Evolutionary conservation across 768 basidiomycete genomes (phyloP), one percentile per base, ranked within the genome.

Genomic region (Fomitopsis pulvina): DNA sequence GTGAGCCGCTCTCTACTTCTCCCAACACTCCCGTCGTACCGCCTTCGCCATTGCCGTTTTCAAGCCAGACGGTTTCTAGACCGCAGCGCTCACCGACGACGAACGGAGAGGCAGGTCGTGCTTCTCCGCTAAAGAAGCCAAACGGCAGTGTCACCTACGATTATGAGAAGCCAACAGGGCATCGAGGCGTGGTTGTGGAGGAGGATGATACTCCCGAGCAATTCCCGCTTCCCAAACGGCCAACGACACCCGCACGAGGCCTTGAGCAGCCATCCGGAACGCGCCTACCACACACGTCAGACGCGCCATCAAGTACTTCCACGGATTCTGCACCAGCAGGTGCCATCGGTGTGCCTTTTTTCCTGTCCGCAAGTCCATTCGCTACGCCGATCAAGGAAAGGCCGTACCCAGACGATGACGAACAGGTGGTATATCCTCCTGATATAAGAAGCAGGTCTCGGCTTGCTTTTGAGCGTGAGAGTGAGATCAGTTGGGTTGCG

Each of bases 401-500:
- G 38, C 65, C 72, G 30, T 64, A 75, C 43, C 74, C 80, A 21
- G 85, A 86, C 16, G 85, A 75, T 5, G 78, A 89, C 20, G 86
- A 83, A 52, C 85, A 88, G 50, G 74, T 81, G 57, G 80, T 87
- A 24, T 54, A 55, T 28, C 63, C 61, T 42, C 60, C 60, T n/a
- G 57, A 65, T 24, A 25, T 60, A 29, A 47, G 59, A 27, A 58
- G 57, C 27, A 57, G 60, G 9, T 54, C 61, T 2, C 54, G 52
- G 12, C 30, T 44, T 27, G 54, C 48, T n/a, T 55, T 61, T 30
- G 60, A 58, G 18, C 54, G 62, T 25, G 61, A 77, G 41, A 77
- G 79, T 38, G 81, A 82, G 57, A 76, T 73, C 40, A 91, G 87
- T 59, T 91, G 87, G 87, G 71, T 87, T 30, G 86, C 84, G 37